Evolutionary conservation across 768 basidiomycete species (phyloP).

Genomic region (Chalciporus piperatus): DNA sequence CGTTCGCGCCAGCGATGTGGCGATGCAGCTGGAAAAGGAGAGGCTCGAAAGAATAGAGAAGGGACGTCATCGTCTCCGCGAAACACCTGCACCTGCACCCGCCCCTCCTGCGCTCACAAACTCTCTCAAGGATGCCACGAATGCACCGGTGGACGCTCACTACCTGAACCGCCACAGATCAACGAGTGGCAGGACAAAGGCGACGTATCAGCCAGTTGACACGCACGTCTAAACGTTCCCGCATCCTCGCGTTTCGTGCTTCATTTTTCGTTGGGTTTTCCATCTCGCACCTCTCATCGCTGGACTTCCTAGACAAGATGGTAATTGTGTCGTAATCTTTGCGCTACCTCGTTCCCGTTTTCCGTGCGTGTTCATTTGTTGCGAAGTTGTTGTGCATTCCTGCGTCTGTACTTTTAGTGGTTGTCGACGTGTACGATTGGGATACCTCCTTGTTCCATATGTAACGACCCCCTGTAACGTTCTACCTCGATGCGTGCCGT

Average conservation of each 20-base stretch:
- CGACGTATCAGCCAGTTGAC: conserved; percentile 11
- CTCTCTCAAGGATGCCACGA: conserved; percentile 31
- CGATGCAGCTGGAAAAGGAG: conserved; percentile 51
- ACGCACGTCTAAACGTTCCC: conserved; percentile 13
- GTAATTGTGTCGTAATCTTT: conserved; percentile 19
- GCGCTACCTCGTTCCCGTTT: conserved; percentile 22
- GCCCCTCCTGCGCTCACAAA: conserved; percentile 8
- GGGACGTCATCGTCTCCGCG: conserved; percentile 28
- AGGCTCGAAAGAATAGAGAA: conserved; percentile 34
- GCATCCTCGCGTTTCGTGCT: not conserved
- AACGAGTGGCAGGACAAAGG: conserved; percentile 15
- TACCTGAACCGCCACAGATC: conserved; percentile 20
- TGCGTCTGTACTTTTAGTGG: conserved; percentile 9
- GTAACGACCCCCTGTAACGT: conserved; percentile 5
- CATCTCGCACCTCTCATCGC: not conserved
- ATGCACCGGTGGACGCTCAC: conserved; percentile 18
- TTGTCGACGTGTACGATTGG: conserved; percentile 11
- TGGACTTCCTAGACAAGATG: not conserved
- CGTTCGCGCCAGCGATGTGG: conserved; percentile 52
- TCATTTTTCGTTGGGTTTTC: not conserved
- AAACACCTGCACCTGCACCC: conserved; percentile 9
- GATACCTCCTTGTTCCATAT: conserved; percentile 13
- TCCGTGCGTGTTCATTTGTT: not conserved
- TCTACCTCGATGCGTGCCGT: not conserved
- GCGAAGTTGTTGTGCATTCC: not conserved